Conservation (phyloP, 768 basidiomycete species). For the Mycena galericulata region DNA sequence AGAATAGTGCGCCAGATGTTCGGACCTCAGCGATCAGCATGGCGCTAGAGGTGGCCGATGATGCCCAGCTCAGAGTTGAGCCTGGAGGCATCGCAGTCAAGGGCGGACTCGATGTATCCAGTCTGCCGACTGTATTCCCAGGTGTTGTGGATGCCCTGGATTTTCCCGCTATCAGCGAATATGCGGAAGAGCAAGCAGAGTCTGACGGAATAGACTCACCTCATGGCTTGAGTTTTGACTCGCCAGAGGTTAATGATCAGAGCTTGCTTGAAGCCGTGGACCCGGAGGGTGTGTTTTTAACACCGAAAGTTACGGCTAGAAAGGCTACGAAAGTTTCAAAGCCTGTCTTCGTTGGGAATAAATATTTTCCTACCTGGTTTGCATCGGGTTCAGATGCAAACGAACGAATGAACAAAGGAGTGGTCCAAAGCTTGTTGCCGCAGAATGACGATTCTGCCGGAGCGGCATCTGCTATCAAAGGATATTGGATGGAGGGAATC, state of each 20-base stretch:
- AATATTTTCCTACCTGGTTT: constrained; percentile 25
- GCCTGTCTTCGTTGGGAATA: background rate
- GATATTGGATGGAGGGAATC: no score
- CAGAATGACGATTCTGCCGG: background rate
- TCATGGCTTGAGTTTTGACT: background rate
- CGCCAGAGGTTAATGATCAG: background rate
- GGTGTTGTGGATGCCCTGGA: no score
- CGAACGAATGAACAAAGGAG: no score
- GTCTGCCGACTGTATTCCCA: no score
- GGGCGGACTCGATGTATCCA: background rate
- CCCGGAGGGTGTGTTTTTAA: background rate
- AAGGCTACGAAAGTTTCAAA: background rate
- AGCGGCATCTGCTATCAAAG: no score
- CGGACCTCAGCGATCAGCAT: background rate
- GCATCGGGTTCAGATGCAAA: constrained; percentile 11
- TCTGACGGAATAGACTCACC: background rate
- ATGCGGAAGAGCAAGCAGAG: background rate
- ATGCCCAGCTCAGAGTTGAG: background rate
- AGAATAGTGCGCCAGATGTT: background rate
- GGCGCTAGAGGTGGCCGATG: background rate
- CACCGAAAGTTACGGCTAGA: background rate
- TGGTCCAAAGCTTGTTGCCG: constrained; percentile 4
- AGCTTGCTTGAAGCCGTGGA: background rate
- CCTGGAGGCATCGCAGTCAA: background rate
- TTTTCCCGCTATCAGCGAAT: no score